A percentile compares a stretch with the other conserved stretches of the same genome.
phyloP scores from a whole-genome alignment of 2,329 filamentous ascomycete genomes.

The Trichoderma asperellum region DNA sequence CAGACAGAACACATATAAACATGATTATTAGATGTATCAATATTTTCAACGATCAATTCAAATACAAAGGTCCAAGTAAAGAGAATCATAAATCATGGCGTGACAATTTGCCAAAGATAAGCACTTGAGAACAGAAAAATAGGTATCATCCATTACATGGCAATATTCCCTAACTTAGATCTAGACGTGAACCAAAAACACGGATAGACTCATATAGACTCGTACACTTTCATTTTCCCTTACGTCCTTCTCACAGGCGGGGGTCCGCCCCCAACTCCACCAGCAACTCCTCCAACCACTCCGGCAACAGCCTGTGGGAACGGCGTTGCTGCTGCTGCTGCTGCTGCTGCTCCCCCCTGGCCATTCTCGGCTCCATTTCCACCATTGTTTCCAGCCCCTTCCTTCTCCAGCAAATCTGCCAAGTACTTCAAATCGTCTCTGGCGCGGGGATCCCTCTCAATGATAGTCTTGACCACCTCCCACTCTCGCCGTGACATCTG shows the following conservation, averaged over 20 bases:
- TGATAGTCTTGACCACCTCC: conserved; percentile 70
- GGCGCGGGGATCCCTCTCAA: conserved; percentile 67
- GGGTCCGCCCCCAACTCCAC: neutral
- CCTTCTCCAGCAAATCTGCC: conserved; percentile 58
- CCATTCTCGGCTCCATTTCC: neutral
- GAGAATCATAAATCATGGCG: neutral
- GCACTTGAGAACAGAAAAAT: conserved; percentile 3
- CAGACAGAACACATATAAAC: neutral
- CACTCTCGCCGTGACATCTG: conserved; percentile 74
- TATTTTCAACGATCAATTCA: neutral
- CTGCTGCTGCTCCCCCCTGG: neutral
- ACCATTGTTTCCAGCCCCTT: conserved; percentile 39
- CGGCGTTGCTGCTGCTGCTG: neutral
- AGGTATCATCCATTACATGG: conserved; percentile 27
- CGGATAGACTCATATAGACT: conserved; percentile 11
- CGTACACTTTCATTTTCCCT: conserved; percentile 11
- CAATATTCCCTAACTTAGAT: conserved; percentile 13
- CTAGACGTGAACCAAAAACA: neutral
- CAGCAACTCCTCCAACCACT: conserved; percentile 2
- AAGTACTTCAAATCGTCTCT: conserved; percentile 64
- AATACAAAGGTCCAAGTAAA: neutral
- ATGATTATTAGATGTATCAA: neutral
- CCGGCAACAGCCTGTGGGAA: conserved; percentile 15
- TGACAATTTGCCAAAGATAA: neutral
- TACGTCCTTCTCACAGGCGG: conserved; percentile 1